Percentiles rank a stretch among this genome's conserved stretches.
Conservation (phyloP, 116 monocot species). For the Phalaenopsis hybrid region DNA sequence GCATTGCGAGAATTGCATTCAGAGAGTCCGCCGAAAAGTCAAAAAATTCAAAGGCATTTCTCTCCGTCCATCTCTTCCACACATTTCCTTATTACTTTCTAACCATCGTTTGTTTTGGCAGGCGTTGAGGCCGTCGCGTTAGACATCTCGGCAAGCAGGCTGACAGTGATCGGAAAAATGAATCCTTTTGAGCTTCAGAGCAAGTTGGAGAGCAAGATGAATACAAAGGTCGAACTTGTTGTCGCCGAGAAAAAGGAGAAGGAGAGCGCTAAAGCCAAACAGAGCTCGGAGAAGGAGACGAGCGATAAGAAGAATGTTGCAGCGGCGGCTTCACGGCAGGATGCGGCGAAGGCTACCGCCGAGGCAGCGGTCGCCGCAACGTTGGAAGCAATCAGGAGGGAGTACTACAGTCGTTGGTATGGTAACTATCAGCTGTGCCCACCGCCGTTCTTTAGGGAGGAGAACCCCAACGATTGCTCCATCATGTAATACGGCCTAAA, state of each 20-base stretch:
- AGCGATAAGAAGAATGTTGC: not conserved
- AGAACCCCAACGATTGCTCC: conserved; percentile 19
- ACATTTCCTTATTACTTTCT: no score
- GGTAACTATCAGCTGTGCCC: not conserved
- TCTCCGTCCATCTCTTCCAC: no score
- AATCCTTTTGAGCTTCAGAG: conserved; percentile 54
- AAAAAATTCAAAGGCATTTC: conserved; percentile 38
- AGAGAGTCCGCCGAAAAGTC: conserved; percentile 29
- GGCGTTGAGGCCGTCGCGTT: conserved; percentile 45
- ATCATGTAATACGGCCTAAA: not conserved
- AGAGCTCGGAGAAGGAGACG: not conserved
- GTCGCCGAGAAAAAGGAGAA: conserved; percentile 5
- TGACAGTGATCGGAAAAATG: conserved; percentile 55
- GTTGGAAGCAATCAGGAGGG: not conserved
- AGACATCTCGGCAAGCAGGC: conserved; percentile 22
- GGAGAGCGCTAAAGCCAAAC: conserved; percentile 5
- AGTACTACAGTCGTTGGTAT: not conserved
- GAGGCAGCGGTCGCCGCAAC: not conserved
- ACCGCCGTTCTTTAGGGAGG: conserved; percentile 15
- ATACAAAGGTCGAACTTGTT: conserved; percentile 66
- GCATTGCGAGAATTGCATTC: conserved; percentile 54
- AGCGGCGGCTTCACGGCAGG: not conserved
- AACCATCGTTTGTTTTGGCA: not conserved
- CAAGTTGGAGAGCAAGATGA: conserved; percentile 43
- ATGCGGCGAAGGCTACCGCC: not conserved